These are phyloP conservation scores for Didymella keratinophila DNA, from an alignment of 2,329 filamentous ascomycete species.

Conservation along the genomic window DNA sequence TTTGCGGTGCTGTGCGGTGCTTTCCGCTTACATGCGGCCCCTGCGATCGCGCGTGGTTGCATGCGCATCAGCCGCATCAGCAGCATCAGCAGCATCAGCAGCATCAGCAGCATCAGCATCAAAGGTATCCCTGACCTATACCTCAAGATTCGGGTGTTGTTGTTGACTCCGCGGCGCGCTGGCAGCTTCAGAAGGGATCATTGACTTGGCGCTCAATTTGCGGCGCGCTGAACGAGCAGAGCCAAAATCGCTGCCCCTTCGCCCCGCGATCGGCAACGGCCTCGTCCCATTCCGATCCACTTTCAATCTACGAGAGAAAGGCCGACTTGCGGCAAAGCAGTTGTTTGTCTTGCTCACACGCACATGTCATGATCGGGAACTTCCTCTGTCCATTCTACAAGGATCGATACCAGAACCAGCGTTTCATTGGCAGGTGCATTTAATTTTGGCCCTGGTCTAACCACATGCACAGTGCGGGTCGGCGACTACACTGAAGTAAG, in stretches of 20 bases:
- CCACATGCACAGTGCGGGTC: constrained; percentile 8
- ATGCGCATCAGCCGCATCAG: background rate
- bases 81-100: background rate
- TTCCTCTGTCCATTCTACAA: background rate
- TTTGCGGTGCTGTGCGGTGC: background rate
- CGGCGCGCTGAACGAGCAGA: background rate
- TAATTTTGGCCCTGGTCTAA: constrained; percentile 8
- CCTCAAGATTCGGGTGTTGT: background rate
- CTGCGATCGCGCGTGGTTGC: background rate
- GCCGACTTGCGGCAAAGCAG: background rate
- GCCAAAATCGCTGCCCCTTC: background rate
- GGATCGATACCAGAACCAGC: background rate
- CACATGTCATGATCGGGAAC: background rate
- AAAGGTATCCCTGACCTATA: background rate
- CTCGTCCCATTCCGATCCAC: constrained; percentile 6
- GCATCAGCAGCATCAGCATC: background rate
- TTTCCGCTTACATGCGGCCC: background rate
- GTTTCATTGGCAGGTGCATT: constrained; percentile 5
- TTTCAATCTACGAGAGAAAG: constrained; percentile 7
- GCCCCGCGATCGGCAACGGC: constrained; percentile 10
- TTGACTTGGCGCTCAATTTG: background rate
- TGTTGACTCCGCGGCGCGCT: background rate
- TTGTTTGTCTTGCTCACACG: background rate
- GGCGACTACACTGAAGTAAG: constrained; percentile 12
- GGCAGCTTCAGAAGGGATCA: background rate